These are phyloP conservation scores for Claviceps maximensis DNA, from an alignment of 2,329 filamentous ascomycete species.

Conservation along the genomic window DNA sequence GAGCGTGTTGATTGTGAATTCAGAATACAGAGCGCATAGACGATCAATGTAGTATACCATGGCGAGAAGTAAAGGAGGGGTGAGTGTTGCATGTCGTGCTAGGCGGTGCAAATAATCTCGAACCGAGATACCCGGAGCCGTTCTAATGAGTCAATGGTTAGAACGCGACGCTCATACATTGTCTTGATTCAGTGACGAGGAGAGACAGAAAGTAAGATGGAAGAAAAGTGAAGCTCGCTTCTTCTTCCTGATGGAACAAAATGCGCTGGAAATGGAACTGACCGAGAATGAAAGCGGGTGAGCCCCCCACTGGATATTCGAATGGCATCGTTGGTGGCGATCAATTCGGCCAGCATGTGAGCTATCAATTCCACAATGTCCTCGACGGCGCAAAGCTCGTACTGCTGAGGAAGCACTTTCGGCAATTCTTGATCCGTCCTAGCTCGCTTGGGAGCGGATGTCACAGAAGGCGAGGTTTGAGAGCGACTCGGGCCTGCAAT, in stretches of 20 bases:
- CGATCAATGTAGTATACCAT: slow-evolving; percentile 99
- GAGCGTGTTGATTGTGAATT: slow-evolving; percentile 91
- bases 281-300: slow-evolving; percentile 92
- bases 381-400: slow-evolving; percentile 69
- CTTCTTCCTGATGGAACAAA: too few relatives aligned
- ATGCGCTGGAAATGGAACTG: slow-evolving; percentile 13
- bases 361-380: slow-evolving; percentile 85
- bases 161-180: neutral
- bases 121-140: slow-evolving; percentile 81
- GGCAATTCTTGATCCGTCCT: slow-evolving; percentile 36
- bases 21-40: slow-evolving; percentile 78
- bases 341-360: slow-evolving; percentile 91
- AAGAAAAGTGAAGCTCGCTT: neutral
- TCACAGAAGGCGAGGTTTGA: neutral
- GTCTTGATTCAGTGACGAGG: neutral
- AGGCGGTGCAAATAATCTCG: slow-evolving; percentile 85
- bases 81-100: slow-evolving; percentile 85
- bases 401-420: slow-evolving; percentile 55
- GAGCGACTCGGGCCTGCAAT: neutral
- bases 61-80: slow-evolving; percentile 84
- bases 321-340: slow-evolving; percentile 86
- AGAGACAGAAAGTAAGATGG: neutral
- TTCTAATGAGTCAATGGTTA: slow-evolving; percentile 14
- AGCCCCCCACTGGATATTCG: slow-evolving; percentile 60
- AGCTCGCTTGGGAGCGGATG: slow-evolving; percentile 33